Evolutionary conservation across 2,329 filamentous ascomycete species (phyloP), one percentile per base, ranked within the genome.

Genomic region (Botrytis squamosa): DNA sequence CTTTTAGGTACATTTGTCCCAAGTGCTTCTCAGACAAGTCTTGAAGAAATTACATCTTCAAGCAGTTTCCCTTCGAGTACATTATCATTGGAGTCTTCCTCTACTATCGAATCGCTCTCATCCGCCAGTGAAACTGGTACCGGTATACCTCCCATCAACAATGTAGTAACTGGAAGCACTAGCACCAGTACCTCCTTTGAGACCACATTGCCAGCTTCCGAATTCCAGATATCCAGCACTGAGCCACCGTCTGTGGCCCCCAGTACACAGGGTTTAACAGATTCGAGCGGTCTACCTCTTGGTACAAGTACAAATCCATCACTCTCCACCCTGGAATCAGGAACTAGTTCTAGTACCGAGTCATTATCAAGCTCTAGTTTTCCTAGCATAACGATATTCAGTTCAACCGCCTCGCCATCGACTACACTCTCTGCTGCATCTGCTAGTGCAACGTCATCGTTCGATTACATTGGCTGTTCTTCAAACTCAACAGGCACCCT

Each of bases 381-480:
- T 25, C 16, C 40, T 22, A 33, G 52, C n/a, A 60, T 40, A 16
- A 70, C 55, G 12, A 62, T 46, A 18, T 60, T 70, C 22, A 64
- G 12, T 36, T 29, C 40, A 44, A 65, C 25, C 40, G 6, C 22
- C 4, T n/a, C 16, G 1, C 8, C 57, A n/a, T 52, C 57, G 4
- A 52, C 33, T 20, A 40, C 59, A 25, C 40, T 14, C 25, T 40
- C 69, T 40, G 40, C 42, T 64, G 55, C 55, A 33, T 67, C 55
- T 25, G 65, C 71, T 20, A 63, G 29, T 36, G 52, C 65, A 20
- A 46, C 65, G 20, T 25, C 52, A 7, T 25, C 55, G 63, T 73
- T 70, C 4, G 71, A 49, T 36, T 70, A 73, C 25, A 49, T 73
- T 2, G 71, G 71, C 22, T 73, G 71, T 62, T 68, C 71, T n/a